Conservation (phyloP, 805 yeast species). For the Kodamaea jinghongensis region DNA sequence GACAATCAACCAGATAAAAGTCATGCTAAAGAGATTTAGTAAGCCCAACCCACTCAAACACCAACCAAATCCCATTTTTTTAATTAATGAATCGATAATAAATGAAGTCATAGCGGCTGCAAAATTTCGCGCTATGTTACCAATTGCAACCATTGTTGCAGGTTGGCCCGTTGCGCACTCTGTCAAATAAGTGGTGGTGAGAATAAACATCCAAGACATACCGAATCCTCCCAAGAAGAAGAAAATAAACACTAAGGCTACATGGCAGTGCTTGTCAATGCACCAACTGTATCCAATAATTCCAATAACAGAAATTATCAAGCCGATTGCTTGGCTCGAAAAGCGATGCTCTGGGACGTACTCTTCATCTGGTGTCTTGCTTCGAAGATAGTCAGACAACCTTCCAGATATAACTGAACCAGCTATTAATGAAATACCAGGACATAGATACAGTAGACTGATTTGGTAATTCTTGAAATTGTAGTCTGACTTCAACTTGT, state of each 20-base stretch:
- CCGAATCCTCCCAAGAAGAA: slow-evolving; percentile 50
- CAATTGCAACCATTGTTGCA: slow-evolving; percentile 53
- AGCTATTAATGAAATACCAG: slow-evolving; percentile 46
- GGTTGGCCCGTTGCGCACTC: slow-evolving; percentile 50
- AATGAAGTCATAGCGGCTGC: slow-evolving; percentile 56
- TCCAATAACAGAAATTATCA: slow-evolving; percentile 42
- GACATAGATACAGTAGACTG: slow-evolving; percentile 50
- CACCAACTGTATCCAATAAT: slow-evolving; percentile 55
- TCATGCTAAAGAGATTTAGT: slow-evolving; percentile 18
- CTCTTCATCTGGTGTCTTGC: slow-evolving; percentile 16
- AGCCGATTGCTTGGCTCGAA: slow-evolving; percentile 42
- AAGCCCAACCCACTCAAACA: slow-evolving; percentile 52
- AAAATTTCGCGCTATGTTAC: slow-evolving; percentile 49
- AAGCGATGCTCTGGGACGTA: slow-evolving; percentile 49
- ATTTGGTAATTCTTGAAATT: slow-evolving; percentile 31
- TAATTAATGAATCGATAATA: slow-evolving; percentile 33
- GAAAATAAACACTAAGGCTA: slow-evolving; percentile 41
- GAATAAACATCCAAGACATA: slow-evolving; percentile 53
- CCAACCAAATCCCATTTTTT: slow-evolving; percentile 50
- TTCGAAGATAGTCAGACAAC: slow-evolving; percentile 40
- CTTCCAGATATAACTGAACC: slow-evolving; percentile 53
- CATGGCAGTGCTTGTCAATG: slow-evolving; percentile 35
- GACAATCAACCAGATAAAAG: slow-evolving; percentile 17
- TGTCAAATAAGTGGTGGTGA: slow-evolving; percentile 52
- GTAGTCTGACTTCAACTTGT: slow-evolving; percentile 37